Conservation (phyloP, 345 rosid genomes). For the Dimocarpus longan region DNA sequence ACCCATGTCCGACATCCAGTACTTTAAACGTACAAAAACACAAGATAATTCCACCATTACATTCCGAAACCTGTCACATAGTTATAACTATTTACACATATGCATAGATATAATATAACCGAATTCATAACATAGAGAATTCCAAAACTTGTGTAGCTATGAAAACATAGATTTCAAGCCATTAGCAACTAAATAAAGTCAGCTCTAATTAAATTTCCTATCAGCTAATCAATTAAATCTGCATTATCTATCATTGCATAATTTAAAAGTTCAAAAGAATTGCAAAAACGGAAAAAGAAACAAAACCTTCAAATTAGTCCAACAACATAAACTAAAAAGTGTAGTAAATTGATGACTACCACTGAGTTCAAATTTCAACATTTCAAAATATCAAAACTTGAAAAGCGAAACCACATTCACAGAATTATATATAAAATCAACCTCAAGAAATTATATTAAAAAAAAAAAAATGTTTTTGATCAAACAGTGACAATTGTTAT, state of each 20-base stretch:
- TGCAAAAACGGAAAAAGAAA: background rate
- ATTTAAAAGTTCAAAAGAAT: too few relatives aligned
- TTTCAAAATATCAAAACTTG: background rate
- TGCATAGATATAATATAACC: background rate
- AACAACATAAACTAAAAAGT: background rate
- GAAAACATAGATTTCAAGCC: background rate
- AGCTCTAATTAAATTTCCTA: background rate
- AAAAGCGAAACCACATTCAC: background rate
- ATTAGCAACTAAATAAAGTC: background rate
- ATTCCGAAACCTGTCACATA: background rate
- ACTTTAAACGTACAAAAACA: background rate
- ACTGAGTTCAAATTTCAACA: background rate
- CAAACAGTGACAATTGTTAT: background rate
- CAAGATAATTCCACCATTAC: background rate
- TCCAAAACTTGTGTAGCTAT: too few relatives aligned
- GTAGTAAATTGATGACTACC: background rate
- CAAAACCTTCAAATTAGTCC: background rate
- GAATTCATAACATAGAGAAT: background rate
- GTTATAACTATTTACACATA: background rate
- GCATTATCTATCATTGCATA: too few relatives aligned
- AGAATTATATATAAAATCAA: background rate
- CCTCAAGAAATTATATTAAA: background rate
- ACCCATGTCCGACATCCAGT: background rate
- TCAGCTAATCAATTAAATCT: too few relatives aligned
- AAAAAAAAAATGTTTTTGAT: background rate